Evolutionary conservation across 208 protist genomes (phyloP).

Genomic region (Leishmania gerbilli): DNA sequence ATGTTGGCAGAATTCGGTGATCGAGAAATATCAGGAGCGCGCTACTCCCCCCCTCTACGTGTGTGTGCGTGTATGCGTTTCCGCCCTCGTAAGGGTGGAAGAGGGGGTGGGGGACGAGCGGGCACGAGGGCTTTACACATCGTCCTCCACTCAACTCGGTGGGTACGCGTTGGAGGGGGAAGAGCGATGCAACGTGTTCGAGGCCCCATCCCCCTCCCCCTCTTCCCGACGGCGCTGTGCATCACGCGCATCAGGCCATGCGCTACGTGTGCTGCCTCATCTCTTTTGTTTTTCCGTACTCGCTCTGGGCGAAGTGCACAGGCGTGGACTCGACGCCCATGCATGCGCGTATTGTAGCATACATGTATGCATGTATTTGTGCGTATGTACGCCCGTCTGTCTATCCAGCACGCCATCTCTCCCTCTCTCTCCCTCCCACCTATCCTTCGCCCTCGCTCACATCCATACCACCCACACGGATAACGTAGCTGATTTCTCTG

Average conservation of each 20-base stretch:
- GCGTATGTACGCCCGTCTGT: background rate
- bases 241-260: background rate
- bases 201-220: too few relatives aligned
- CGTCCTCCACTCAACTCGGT: background rate
- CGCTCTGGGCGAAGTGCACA: background rate
- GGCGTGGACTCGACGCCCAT: background rate
- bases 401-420: background rate
- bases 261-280: background rate
- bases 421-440: background rate
- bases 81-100: background rate
- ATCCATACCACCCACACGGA: background rate
- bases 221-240: background rate
- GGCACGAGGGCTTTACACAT: background rate
- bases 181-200: background rate
- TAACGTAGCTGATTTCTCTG: background rate
- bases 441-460: background rate
- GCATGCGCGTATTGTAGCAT: background rate
- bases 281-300: background rate
- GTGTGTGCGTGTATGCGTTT: background rate
- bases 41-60: background rate
- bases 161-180: background rate
- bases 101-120: background rate
- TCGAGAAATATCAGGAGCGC: background rate
- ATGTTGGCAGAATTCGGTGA: background rate
- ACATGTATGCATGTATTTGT: background rate